Evolutionary conservation across 2,329 filamentous ascomycete genomes (phyloP), one percentile per base, ranked within the genome.

Genomic region (Sporothrix pseudoabietina): DNA sequence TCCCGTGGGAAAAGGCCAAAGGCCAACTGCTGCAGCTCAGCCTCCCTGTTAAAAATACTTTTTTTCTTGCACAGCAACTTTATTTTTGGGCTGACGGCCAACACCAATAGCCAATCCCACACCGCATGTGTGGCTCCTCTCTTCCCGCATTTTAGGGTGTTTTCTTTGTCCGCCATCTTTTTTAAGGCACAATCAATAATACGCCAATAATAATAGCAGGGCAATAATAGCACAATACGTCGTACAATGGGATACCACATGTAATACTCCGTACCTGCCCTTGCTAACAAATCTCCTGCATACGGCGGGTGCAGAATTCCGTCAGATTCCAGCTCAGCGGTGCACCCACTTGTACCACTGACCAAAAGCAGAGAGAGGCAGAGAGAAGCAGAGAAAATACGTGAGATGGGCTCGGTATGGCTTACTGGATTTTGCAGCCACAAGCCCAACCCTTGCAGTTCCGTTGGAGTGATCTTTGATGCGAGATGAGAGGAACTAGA

Each of bases 1-100:
- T 9, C 22, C 30, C 9, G 30, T 35, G 16, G 54, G 14, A 49
- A 6, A 49, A 49, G 14, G 44, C 41, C 10, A 12, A 9, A 47
- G 41, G 41, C 12, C 44, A 49, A 4, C 41, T 9, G 8, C 52
- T 39, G 61, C 61, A 66, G 39, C 61, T 66, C 61, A 47, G 61
- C 61, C 61, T 39, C 55, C 61, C 61, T 66, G 61, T 47, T 66
- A 66, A 66, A 66, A 66, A 66, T 66, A 65, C 30, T 47, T n/a
- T 32, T 55, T 35, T 61, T 26, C 26, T 26, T 26, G 26, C 26
- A 26, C n/a, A 12, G 32, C 44, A 47, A 47, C 39, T 30, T 44
- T 41, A 39, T 41, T 63, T 22, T 41, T 47, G 61, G 61, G 59
- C 59, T 65, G 35, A 26, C 35, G 59, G 59, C 59, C 39, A 16